Evolutionary conservation across 2,329 filamentous ascomycete genomes (phyloP).

Genomic region (Plenodomus lindquistii): DNA sequence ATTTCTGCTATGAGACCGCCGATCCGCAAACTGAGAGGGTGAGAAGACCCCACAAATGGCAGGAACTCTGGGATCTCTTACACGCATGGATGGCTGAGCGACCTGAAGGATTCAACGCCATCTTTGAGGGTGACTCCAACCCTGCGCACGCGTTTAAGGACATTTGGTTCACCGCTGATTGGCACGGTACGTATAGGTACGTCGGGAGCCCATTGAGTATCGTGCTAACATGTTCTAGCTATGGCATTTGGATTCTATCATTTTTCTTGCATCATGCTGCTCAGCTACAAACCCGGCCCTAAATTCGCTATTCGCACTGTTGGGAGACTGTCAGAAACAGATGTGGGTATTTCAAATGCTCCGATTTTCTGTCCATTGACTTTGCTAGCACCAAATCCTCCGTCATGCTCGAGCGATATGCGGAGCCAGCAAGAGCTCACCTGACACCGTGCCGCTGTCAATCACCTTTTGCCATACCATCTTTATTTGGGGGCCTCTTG

Average conservation of each 20-base stretch:
- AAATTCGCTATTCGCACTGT: constrained; percentile 30
- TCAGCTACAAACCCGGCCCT: constrained; percentile 34
- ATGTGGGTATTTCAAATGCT: constrained; percentile 17
- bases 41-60: constrained; percentile 19
- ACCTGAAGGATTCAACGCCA: constrained; percentile 32
- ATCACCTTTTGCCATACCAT: constrained; percentile 33
- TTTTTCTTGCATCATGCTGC: constrained; percentile 35
- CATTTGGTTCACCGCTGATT: constrained; percentile 36
- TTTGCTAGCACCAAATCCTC: constrained; percentile 21
- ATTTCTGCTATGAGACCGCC: constrained; percentile 33
- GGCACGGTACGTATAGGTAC: constrained; percentile 27
- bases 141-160: constrained; percentile 24
- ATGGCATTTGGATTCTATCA: constrained; percentile 33
- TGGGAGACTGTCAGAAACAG: constrained; percentile 18
- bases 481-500: constrained; percentile 33
- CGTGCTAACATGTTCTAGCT: constrained; percentile 12
- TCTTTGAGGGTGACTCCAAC: constrained; percentile 25
- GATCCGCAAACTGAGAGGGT: constrained; percentile 14
- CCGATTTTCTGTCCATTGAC: constrained; percentile 2
- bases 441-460: constrained; percentile 24
- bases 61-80: constrained; percentile 26
- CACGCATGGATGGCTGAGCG: constrained; percentile 29
- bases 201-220: too few species aligned
- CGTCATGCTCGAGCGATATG: constrained; percentile 32
- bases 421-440: constrained; percentile 30